phyloP scores from a whole-genome alignment of 2,329 filamentous ascomycete genomes.

The Aspergillus alliaceus region DNA sequence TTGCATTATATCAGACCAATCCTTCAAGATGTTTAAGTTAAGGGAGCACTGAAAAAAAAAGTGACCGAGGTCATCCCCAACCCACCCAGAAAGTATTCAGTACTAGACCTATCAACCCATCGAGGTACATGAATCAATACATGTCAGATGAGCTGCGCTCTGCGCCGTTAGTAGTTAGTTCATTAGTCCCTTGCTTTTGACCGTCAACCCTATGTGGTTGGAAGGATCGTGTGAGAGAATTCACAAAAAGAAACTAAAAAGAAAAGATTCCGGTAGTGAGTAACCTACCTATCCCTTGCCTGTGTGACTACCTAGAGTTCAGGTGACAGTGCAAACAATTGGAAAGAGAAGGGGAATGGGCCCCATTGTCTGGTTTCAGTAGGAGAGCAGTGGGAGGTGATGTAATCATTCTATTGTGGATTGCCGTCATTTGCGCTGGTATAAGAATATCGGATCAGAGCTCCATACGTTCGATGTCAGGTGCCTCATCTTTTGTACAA shows the following conservation, averaged over 20 bases:
- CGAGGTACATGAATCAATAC: neutral
- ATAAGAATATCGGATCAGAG: neutral
- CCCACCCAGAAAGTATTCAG: no score
- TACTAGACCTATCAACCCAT: neutral
- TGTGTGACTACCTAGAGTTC: neutral
- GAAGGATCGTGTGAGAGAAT: neutral
- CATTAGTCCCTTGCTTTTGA: neutral
- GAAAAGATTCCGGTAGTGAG: neutral
- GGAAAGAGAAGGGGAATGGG: neutral
- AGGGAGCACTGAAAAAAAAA: no score
- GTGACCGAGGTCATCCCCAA: no score
- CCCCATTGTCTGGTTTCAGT: neutral
- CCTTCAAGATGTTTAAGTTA: no score
- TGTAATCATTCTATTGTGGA: neutral
- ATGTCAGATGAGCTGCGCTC: neutral
- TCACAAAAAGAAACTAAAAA: neutral
- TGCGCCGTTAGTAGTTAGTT: neutral
- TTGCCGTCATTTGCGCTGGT: neutral
- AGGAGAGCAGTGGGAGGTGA: no score
- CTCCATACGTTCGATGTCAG: neutral
- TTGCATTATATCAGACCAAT: neutral
- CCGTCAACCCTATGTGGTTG: neutral
- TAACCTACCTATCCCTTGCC: neutral
- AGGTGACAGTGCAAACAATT: neutral
- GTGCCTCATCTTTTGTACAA: neutral